Conservation (phyloP, 2,329 filamentous ascomycete genomes). For the Waltergamsia citrina region DNA sequence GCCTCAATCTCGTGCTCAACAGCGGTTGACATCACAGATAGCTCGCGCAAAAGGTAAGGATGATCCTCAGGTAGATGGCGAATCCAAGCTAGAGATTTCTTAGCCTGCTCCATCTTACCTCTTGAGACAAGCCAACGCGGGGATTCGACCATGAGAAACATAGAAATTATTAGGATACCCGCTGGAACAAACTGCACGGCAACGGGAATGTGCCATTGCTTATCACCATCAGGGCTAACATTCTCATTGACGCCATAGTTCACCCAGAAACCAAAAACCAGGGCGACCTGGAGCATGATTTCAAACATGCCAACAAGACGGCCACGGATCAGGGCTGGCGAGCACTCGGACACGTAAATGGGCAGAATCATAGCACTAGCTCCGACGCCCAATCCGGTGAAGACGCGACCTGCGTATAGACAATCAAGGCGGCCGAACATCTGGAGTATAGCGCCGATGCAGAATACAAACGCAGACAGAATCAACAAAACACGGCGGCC, state of each 20-base stretch:
- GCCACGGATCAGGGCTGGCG: slow-evolving; percentile 47
- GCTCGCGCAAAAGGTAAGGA: no score
- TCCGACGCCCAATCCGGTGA: slow-evolving; percentile 49
- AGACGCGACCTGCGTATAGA: slow-evolving; percentile 45
- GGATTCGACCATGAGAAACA: slow-evolving; percentile 33
- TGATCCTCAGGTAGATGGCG: no score
- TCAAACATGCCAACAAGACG: slow-evolving; percentile 44
- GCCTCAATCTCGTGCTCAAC: no score
- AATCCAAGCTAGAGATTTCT: slow-evolving; percentile 17
- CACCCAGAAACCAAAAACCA: slow-evolving; percentile 41
- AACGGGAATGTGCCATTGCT: slow-evolving; percentile 39
- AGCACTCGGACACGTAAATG: slow-evolving; percentile 54
- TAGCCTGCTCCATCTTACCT: slow-evolving; percentile 20
- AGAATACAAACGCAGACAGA: no score
- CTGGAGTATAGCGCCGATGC: no score
- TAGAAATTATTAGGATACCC: slow-evolving; percentile 30
- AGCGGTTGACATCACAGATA: no score
- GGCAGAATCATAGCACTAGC: slow-evolving; percentile 49
- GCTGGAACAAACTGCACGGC: slow-evolving; percentile 35
- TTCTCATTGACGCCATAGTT: slow-evolving; percentile 32
- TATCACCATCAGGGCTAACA: slow-evolving; percentile 18
- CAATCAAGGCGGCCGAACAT: no score
- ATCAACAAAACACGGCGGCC: no score
- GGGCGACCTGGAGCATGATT: slow-evolving; percentile 44
- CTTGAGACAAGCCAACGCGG: slow-evolving; percentile 27